Evolutionary conservation across 805 yeast species (phyloP).

Genomic region (Monosporozyma aquatica): DNA sequence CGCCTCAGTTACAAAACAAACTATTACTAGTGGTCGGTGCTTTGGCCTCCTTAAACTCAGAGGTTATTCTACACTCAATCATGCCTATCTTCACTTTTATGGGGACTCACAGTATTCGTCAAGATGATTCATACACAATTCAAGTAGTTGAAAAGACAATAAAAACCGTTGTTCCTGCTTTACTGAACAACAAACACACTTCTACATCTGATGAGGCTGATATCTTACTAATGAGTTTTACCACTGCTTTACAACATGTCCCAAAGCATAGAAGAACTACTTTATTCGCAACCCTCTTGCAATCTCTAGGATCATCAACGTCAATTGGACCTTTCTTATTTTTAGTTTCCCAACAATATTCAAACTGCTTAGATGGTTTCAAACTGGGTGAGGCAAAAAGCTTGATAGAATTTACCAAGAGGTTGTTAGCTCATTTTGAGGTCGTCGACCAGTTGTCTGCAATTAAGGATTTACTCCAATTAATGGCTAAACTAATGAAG

Average conservation of each 20-base stretch:
- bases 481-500: conserved; percentile 34
- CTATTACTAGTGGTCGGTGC: conserved; percentile 77
- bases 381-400: conserved; percentile 59
- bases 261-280: conserved; percentile 93
- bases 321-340: conserved; percentile 68
- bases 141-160: conserved; percentile 91
- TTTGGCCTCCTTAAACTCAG: conserved; percentile 82
- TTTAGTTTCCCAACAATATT: conserved; percentile 73
- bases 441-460: conserved; percentile 60
- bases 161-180: conserved; percentile 81
- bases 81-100: conserved; percentile 99
- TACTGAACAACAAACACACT: conserved; percentile 40
- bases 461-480: conserved; percentile 38
- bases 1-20: conserved; percentile 93
- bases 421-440: conserved; percentile 59
- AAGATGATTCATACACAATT: conserved; percentile 91
- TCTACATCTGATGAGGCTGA: conserved; percentile 60
- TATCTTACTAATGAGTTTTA: conserved; percentile 76
- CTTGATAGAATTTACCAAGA: conserved; percentile 59
- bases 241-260: conserved; percentile 90
- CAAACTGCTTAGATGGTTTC: conserved; percentile 42
- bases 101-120: conserved; percentile 96
- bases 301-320: conserved; percentile 57
- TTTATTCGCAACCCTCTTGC: conserved; percentile 67
- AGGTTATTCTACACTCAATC: conserved; percentile 83